Percentiles rank a stretch among this genome's conserved stretches.
phyloP scores from a whole-genome alignment of 1,284 basidiomycete genomes.

The Rhodofomes roseus region DNA sequence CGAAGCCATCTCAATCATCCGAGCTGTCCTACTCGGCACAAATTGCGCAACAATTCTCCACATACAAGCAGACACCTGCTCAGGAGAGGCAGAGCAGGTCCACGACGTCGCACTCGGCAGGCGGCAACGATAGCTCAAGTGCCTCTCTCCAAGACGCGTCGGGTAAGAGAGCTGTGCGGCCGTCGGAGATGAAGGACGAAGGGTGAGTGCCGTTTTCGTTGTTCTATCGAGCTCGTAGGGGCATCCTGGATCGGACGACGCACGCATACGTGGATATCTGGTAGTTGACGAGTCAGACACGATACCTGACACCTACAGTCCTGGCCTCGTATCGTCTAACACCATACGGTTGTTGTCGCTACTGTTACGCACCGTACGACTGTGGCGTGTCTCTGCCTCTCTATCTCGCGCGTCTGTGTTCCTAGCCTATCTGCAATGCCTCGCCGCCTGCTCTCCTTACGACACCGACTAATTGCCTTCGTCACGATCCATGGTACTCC shows the following conservation, averaged over 20 bases:
- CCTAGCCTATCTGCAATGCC: constrained; percentile 23
- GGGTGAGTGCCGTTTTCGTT: constrained; percentile 63
- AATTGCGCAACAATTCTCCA: constrained; percentile 67
- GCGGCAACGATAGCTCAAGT: constrained; percentile 12
- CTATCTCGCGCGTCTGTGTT: constrained; percentile 22
- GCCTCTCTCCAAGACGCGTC: neutral
- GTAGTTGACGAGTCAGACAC: constrained; percentile 2
- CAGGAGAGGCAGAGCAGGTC: constrained; percentile 57
- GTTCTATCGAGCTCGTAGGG: constrained; percentile 12
- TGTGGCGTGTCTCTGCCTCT: constrained; percentile 7
- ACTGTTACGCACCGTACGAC: constrained; percentile 5
- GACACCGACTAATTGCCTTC: constrained; percentile 24
- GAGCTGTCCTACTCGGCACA: constrained; percentile 64
- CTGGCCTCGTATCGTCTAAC: constrained; percentile 2
- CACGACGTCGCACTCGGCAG: constrained; percentile 14
- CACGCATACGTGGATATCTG: constrained; percentile 6
- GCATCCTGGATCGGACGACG: constrained; percentile 6
- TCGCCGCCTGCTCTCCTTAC: constrained; percentile 26
- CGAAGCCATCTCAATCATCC: constrained; percentile 23
- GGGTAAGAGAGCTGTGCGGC: constrained; percentile 36
- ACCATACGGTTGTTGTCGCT: constrained; percentile 1
- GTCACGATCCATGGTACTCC: constrained; percentile 25
- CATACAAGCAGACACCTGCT: constrained; percentile 63
- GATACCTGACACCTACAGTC: neutral
- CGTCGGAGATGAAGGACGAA: constrained; percentile 90